Evolutionary conservation across 2,329 filamentous ascomycete genomes (phyloP).

Genomic region (Ophiostoma ulmi): DNA sequence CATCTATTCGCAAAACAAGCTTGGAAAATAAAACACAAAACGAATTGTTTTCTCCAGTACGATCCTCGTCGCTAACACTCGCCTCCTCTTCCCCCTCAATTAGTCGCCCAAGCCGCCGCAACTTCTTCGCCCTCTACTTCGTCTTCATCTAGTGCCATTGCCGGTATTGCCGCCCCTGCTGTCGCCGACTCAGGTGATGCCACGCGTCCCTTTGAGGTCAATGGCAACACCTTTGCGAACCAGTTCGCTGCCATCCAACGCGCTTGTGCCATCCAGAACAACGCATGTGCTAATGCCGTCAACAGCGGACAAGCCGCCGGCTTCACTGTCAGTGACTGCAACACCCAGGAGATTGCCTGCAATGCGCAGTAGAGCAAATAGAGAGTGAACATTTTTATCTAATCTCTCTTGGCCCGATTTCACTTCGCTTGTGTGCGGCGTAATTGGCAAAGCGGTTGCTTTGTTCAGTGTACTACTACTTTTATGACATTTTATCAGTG

Average conservation of each 20-base stretch:
- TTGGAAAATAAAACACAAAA: neutral
- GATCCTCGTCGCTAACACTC: neutral
- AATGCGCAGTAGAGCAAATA: conserved; percentile 26
- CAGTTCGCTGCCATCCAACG: conserved; percentile 52
- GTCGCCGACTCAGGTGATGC: conserved; percentile 45
- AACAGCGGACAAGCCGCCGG: conserved; percentile 45
- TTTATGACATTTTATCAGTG: neutral
- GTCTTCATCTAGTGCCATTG: conserved; percentile 37
- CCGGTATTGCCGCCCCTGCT: conserved; percentile 48
- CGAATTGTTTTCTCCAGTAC: neutral
- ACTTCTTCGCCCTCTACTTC: conserved; percentile 17
- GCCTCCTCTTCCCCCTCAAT: neutral
- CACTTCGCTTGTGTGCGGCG: neutral
- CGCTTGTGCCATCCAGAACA: conserved; percentile 60
- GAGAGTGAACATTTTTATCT: neutral
- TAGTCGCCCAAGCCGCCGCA: neutral
- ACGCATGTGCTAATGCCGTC: conserved; percentile 52
- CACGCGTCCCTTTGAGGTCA: conserved; percentile 51
- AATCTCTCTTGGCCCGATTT: neutral
- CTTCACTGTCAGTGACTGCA: conserved; percentile 48
- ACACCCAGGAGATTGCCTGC: conserved; percentile 48
- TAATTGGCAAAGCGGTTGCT: neutral
- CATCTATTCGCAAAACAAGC: neutral
- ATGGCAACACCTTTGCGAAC: conserved; percentile 54
- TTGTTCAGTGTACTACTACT: conserved; percentile 5